Conservation (phyloP, 305 asterid genomes). For the Vinca major region DNA sequence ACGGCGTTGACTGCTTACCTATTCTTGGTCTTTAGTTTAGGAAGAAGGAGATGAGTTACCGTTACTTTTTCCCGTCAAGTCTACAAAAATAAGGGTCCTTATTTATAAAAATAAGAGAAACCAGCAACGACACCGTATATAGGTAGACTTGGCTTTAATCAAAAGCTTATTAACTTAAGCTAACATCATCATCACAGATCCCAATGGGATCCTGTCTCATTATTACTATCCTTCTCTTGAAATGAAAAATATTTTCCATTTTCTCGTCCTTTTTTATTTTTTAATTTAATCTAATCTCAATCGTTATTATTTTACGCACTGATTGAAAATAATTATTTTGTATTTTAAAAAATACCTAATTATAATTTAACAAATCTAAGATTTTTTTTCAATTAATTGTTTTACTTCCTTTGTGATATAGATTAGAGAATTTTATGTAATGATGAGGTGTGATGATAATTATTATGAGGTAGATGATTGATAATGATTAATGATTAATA, state of each 20-base stretch:
- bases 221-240: neutral
- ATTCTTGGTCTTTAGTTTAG: neutral
- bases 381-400: too few relatives aligned
- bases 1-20: slow-evolving; percentile 18
- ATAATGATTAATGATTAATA: neutral
- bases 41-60: neutral
- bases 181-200: neutral
- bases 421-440: neutral
- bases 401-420: too few relatives aligned
- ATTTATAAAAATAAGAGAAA: neutral
- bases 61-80: slow-evolving; percentile 12
- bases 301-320: too few relatives aligned
- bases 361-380: too few relatives aligned
- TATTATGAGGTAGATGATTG: neutral
- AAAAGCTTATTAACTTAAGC: slow-evolving; percentile 15
- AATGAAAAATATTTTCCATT: neutral
- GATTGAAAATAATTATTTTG: too few relatives aligned
- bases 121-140: slow-evolving; percentile 33
- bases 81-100: slow-evolving; percentile 19
- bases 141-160: slow-evolving; percentile 37
- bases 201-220: slow-evolving; percentile 8
- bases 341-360: too few relatives aligned
- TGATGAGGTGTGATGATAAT: slow-evolving; percentile 1
- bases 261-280: neutral
- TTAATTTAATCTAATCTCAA: neutral